These are phyloP conservation scores for Coniochaeta sp. DNA, from an alignment of 2,329 filamentous ascomycete species.

Conservation along the genomic window DNA sequence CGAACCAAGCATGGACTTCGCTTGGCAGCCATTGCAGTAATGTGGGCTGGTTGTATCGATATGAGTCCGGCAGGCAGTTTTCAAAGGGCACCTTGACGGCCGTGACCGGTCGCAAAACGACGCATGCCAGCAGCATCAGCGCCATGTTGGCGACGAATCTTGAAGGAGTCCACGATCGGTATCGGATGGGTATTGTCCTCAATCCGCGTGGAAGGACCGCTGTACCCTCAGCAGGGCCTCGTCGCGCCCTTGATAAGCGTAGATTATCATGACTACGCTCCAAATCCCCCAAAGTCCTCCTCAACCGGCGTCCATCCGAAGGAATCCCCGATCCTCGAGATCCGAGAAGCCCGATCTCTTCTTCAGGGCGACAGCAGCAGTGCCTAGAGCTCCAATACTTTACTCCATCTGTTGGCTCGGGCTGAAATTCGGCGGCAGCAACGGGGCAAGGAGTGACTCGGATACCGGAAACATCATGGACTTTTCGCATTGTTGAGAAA, in stretches of 20 bases:
- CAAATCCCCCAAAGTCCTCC: background rate
- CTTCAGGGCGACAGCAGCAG: background rate
- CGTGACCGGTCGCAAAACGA: conserved; percentile 33
- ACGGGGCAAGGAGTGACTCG: background rate
- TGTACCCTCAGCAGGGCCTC: background rate
- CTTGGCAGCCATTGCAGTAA: conserved; percentile 75
- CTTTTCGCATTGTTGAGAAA: conserved; percentile 1
- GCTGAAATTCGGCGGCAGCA: background rate
- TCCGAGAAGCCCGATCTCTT: background rate
- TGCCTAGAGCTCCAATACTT: background rate
- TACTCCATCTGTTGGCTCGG: background rate
- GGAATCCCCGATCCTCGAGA: background rate
- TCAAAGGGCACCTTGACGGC: conserved; percentile 69
- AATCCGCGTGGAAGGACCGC: background rate
- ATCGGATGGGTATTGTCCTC: background rate
- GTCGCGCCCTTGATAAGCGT: background rate
- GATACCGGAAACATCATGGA: background rate
- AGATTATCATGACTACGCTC: background rate
- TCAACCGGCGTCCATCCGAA: background rate
- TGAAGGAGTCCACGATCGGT: background rate
- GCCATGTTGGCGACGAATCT: conserved; percentile 17
- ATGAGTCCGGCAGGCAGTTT: conserved; percentile 68
- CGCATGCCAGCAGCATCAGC: conserved; percentile 28
- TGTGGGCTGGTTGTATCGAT: conserved; percentile 46
- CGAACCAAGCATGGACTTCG: conserved; percentile 67